Evolutionary conservation across 169 alveolate genomes (phyloP), one percentile per base, ranked within the genome.

Genomic region (Miamiensis avidus): DNA sequence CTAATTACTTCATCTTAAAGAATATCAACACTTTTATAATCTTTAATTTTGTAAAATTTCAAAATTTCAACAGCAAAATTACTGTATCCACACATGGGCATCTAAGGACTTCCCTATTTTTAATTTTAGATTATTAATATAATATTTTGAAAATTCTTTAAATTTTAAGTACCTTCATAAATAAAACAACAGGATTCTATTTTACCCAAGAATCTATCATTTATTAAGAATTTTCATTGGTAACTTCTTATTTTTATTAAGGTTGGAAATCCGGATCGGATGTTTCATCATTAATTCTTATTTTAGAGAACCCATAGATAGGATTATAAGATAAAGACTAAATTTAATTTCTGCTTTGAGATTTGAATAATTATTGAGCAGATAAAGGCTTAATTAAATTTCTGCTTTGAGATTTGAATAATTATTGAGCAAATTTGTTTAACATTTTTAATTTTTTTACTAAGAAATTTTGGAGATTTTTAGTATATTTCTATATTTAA

Each of bases 1-100:
- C 98, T 91, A 34, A 97, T 88, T 33, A 88, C 84, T 30, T 92
- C 93, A 78, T 96, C 95, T 65, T 91, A 96, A 75, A 97, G 91
- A 29, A 97, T 94, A 90, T 97, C 97, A 31, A 95, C 96, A 30
- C 92, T 86, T 33, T 92, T 90, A 81, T 91, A 97, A 65, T 88
- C 92, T 32, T 94, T 82, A 34, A 86, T 76, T 81, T 81, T 93
- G 78, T 89, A 91, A 76, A 89, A 89, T 65, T 91, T 84, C 16
- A 90, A 75, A 25, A 88, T 91, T 74, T 87, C 81, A 69, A 82
- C 87, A 6, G 86, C 93, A 69, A 86, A 91, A 75, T 85, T 86
- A 28, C 82, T 79, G 69, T 85, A 83, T 29, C 85, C 90, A 82
- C 85, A 81, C 82, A 69, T 76, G 25, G 89, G 88, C 78, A 65